These are phyloP conservation scores for Linum trigynum DNA, from an alignment of 345 rosid genomes.

Conservation along the genomic window DNA sequence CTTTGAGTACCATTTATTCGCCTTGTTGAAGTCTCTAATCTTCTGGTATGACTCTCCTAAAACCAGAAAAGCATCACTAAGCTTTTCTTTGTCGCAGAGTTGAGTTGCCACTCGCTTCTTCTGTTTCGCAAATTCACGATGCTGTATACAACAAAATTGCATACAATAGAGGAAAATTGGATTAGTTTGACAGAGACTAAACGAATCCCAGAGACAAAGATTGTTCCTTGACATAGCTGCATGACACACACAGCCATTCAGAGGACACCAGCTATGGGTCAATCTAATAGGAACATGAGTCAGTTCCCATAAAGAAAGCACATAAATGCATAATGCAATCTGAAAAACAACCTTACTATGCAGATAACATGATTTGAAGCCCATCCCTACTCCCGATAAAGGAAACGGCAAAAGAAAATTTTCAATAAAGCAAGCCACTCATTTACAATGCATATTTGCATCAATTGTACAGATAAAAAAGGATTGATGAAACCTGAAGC, in stretches of 20 bases:
- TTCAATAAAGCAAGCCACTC: neutral
- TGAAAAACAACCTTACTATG: neutral
- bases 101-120: slow-evolving; percentile 62
- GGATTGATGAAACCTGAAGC: neutral
- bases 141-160: slow-evolving; percentile 36
- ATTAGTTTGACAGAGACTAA: neutral
- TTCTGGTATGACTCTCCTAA: slow-evolving; percentile 82
- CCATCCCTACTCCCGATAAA: neutral
- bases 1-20: slow-evolving; percentile 63
- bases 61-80: slow-evolving; percentile 61
- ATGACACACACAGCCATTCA: too few species aligned
- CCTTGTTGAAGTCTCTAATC: slow-evolving; percentile 65
- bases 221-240: too few species aligned
- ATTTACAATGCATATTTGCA: too few species aligned
- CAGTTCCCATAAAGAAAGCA: neutral
- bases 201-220: too few species aligned
- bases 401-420: neutral
- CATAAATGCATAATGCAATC: neutral
- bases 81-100: slow-evolving; percentile 79
- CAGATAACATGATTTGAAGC: neutral
- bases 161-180: neutral
- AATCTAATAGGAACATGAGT: too few species aligned
- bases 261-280: too few species aligned
- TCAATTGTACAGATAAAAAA: neutral
- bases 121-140: slow-evolving; percentile 63